These are phyloP conservation scores for Vachellia pachyceras DNA, from an alignment of 306 rosid species.

Conservation along the genomic window DNA sequence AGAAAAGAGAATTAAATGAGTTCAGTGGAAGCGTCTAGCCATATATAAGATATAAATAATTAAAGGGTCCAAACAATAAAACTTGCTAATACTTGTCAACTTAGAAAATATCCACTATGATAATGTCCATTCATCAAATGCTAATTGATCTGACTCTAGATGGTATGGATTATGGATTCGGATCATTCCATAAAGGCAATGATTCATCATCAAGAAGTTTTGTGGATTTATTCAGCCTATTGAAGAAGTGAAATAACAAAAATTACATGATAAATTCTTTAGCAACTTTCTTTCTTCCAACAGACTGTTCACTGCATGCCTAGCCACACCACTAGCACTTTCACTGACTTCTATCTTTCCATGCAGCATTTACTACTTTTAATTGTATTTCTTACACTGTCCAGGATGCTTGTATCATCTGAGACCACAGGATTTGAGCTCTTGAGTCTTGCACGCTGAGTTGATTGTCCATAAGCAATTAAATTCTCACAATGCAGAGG, in stretches of 20 bases:
- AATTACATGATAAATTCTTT: no score
- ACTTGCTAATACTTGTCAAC: conserved; percentile 23
- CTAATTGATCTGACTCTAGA: no score
- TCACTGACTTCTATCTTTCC: background rate
- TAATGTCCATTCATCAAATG: conserved; percentile 14
- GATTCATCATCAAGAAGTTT: background rate
- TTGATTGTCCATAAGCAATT: conserved; percentile 42
- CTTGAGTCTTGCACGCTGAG: conserved; percentile 46
- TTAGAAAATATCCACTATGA: background rate
- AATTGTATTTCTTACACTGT: conserved; percentile 60
- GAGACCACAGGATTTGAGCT: conserved; percentile 62
- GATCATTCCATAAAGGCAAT: background rate
- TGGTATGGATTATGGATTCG: conserved; percentile 2
- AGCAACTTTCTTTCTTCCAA: no score
- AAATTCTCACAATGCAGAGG: conserved; percentile 59
- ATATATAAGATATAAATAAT: conserved; percentile 19
- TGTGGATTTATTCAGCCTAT: background rate
- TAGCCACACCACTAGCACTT: conserved; percentile 4
- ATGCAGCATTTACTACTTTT: conserved; percentile 16
- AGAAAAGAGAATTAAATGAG: conserved; percentile 37
- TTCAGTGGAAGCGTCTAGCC: conserved; percentile 26
- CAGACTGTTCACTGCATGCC: background rate
- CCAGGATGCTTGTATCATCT: conserved; percentile 49
- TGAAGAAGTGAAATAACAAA: conserved; percentile 10
- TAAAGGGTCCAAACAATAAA: conserved; percentile 11